Percentiles rank a stretch among this genome's conserved stretches.
phyloP scores from a whole-genome alignment of 192 early-diverging fungal species.

The Coemansia sp. region DNA sequence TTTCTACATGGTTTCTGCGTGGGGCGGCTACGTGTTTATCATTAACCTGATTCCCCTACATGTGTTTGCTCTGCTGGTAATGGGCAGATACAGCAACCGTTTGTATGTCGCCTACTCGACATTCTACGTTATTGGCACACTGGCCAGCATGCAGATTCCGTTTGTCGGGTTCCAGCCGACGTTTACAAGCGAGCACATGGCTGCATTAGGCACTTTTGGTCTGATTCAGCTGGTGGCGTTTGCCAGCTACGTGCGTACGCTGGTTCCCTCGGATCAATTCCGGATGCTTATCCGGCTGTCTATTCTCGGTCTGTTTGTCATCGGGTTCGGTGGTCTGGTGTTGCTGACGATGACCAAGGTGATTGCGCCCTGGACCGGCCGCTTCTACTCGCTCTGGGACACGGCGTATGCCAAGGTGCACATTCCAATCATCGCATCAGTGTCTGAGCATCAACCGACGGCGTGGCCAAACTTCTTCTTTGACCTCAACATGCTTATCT shows the following conservation, averaged over 20 bases:
- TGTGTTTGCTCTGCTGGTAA: constrained; percentile 87
- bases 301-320: constrained; percentile 51
- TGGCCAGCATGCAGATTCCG: constrained; percentile 98
- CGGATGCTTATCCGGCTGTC: constrained; percentile 70
- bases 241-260: constrained; percentile 75
- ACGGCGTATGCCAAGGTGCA: constrained; percentile 99
- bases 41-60: constrained; percentile 98
- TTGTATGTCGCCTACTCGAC: constrained; percentile 97
- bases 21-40: constrained; percentile 99
- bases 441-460: constrained; percentile 99
- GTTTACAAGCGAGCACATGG: constrained; percentile 98
- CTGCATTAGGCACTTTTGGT: constrained; percentile 95
- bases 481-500: constrained; percentile 95
- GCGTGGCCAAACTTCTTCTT: constrained; percentile 99
- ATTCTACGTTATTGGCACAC: constrained; percentile 95
- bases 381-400: constrained; percentile 99
- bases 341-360: constrained; percentile 75
- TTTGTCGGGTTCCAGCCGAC: constrained; percentile 99
- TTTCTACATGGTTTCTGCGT: constrained; percentile 99
- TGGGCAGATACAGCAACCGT: constrained; percentile 93
- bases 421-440: constrained; percentile 99
- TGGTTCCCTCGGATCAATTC: constrained; percentile 84
- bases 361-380: constrained; percentile 97
- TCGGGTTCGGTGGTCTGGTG: constrained; percentile 63
- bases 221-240: constrained; percentile 94